A percentile compares a stretch with the other conserved stretches of the same genome.
phyloP scores from a whole-genome alignment of 73 alveolate genomes.

The Urostyla sp. region DNA sequence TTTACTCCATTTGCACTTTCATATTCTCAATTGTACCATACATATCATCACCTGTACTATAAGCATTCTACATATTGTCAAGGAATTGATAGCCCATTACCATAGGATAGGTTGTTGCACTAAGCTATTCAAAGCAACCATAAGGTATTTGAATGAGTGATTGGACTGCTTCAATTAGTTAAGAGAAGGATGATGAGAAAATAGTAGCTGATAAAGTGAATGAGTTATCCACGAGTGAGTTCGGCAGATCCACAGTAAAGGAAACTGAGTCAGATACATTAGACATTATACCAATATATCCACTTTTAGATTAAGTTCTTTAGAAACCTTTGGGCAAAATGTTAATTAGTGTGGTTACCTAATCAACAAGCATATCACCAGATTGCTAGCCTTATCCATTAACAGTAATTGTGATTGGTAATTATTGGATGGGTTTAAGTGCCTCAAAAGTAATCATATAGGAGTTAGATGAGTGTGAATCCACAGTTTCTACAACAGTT shows the following conservation, averaged over 20 bases:
- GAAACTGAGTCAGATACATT: no score
- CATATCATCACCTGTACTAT: background rate
- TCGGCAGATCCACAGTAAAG: no score
- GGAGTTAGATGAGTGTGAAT: no score
- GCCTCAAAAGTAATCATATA: background rate
- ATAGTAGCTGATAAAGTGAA: no score
- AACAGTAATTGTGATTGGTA: background rate
- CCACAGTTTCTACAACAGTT: background rate
- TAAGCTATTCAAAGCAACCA: conserved; percentile 73
- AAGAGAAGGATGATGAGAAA: background rate
- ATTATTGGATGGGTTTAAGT: no score
- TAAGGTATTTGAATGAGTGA: conserved; percentile 60
- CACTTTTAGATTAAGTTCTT: conserved; percentile 21
- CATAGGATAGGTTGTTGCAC: conserved; percentile 69
- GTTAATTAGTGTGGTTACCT: background rate
- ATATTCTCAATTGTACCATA: no score
- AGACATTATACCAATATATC: conserved; percentile 22
- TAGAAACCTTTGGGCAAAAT: conserved; percentile 45
- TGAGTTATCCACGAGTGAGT: no score
- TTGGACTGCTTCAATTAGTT: conserved; percentile 38
- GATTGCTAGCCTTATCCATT: background rate
- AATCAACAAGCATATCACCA: background rate
- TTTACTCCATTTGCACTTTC: no score
- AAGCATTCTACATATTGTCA: conserved; percentile 31
- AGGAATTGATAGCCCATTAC: conserved; percentile 62